A percentile compares a stretch with the other conserved stretches of the same genome.
These are phyloP conservation scores for Epichloe sibirici DNA, from an alignment of 2,329 filamentous ascomycete species.

Conservation along the genomic window DNA sequence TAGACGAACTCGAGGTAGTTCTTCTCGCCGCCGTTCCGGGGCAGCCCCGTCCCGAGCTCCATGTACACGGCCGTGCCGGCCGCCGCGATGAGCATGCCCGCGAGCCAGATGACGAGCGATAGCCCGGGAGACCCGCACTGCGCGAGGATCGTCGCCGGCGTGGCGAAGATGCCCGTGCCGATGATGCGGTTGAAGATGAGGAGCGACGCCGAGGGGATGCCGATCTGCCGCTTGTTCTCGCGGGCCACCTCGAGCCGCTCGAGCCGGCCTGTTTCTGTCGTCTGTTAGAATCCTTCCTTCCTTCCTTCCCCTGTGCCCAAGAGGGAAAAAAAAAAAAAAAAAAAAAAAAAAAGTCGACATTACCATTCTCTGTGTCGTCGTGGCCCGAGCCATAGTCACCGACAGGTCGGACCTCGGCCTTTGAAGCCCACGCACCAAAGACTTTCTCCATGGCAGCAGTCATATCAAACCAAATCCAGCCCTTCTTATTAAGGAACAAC, in stretches of 20 bases:
- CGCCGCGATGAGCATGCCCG: conserved; percentile 47
- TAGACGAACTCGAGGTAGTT: conserved; percentile 56
- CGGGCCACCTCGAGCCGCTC: conserved; percentile 23
- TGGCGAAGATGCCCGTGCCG: conserved; percentile 56
- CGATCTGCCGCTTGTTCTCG: conserved; percentile 42
- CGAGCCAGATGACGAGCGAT: conserved; percentile 50
- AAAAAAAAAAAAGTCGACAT: too few relatives aligned
- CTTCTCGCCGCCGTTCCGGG: conserved; percentile 53
- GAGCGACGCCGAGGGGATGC: conserved; percentile 41
- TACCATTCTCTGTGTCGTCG: conserved; percentile 5
- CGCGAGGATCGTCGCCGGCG: conserved; percentile 43
- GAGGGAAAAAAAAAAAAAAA: background rate
- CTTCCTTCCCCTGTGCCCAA: background rate
- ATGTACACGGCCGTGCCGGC: conserved; percentile 53
- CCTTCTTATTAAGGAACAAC: background rate
- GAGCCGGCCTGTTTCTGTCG: background rate
- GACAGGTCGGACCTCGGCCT: conserved; percentile 2
- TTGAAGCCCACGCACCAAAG: background rate
- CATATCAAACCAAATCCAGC: background rate
- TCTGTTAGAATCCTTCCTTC: background rate
- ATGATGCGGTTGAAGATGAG: conserved; percentile 55
- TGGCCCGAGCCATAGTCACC: conserved; percentile 4
- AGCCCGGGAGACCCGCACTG: conserved; percentile 50
- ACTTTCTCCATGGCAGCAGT: background rate
- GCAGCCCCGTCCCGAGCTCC: conserved; percentile 53